These are phyloP conservation scores for Lasiosphaeria ovina DNA, from an alignment of 495 filamentous ascomycete species.

Conservation along the genomic window DNA sequence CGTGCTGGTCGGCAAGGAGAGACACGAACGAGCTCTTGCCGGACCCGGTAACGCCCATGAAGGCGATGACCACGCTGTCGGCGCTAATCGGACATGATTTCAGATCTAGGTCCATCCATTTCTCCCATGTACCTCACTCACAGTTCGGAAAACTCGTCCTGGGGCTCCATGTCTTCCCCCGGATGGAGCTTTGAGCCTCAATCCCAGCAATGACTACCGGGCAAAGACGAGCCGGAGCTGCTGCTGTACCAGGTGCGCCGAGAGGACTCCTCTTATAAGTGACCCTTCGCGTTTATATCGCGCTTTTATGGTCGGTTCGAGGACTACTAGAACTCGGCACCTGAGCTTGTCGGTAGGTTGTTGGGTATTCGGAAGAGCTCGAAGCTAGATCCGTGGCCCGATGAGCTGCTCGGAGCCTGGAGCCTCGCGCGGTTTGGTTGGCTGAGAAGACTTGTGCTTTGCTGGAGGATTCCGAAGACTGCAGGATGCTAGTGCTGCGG, in stretches of 20 bases:
- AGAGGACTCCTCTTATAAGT: too few relatives aligned
- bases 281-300: too few relatives aligned
- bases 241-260: too few relatives aligned
- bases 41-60: slow-evolving; percentile 40
- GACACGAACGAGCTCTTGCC: slow-evolving; percentile 43
- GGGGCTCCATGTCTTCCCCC: too few relatives aligned
- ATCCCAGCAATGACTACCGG: too few relatives aligned
- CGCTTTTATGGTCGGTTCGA: too few relatives aligned
- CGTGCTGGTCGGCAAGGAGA: slow-evolving; percentile 21
- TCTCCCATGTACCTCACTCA: too few relatives aligned
- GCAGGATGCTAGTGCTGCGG: neutral
- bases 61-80: slow-evolving; percentile 2
- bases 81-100: neutral
- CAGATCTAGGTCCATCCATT: neutral
- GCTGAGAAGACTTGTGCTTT: slow-evolving; percentile 2
- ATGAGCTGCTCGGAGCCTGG: neutral
- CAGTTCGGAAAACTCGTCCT: too few relatives aligned
- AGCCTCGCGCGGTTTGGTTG: slow-evolving; percentile 9
- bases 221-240: too few relatives aligned
- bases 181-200: too few relatives aligned
- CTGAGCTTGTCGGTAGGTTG: neutral
- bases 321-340: too few relatives aligned
- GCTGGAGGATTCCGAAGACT: slow-evolving; percentile 1
- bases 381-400: slow-evolving; percentile 4
- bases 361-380: neutral